A percentile compares a stretch with the other conserved stretches of the same genome.
These are phyloP conservation scores for Leishmania aethiopica DNA, from an alignment of 208 protist species.

Conservation along the genomic window DNA sequence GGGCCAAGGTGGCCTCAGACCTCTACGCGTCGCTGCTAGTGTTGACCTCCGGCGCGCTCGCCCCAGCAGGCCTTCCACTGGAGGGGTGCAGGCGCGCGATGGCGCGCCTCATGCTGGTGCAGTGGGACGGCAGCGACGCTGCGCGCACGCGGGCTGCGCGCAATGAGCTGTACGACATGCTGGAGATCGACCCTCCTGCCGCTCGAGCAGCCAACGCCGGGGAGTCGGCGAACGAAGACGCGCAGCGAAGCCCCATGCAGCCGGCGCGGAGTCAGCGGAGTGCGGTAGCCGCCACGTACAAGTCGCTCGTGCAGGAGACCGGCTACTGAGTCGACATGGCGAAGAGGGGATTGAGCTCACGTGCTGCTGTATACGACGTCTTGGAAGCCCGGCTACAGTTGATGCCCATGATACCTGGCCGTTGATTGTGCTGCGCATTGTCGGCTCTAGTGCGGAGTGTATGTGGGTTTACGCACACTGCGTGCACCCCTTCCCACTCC, in stretches of 20 bases:
- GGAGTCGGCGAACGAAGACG: conserved; percentile 14
- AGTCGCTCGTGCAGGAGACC: conserved; percentile 77
- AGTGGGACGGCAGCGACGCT: conserved; percentile 86
- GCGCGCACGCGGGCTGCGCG: conserved; percentile 58
- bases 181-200: conserved; percentile 53
- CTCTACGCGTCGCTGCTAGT: conserved; percentile 90
- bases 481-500: background rate
- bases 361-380: background rate
- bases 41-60: conserved; percentile 36
- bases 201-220: background rate
- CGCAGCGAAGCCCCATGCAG: conserved; percentile 11
- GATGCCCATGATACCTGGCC: background rate
- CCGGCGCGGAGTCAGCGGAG: conserved; percentile 17
- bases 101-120: conserved; percentile 54
- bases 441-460: background rate
- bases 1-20: conserved; percentile 76
- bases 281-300: conserved; percentile 75
- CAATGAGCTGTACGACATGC: conserved; percentile 79
- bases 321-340: conserved; percentile 58
- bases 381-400: background rate
- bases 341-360: background rate
- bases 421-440: background rate
- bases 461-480: background rate
- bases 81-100: conserved; percentile 54
- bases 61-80: background rate